These are phyloP conservation scores for Austropuccinia psidii DNA, from an alignment of 1,284 basidiomycete genomes.

Conservation along the genomic window DNA sequence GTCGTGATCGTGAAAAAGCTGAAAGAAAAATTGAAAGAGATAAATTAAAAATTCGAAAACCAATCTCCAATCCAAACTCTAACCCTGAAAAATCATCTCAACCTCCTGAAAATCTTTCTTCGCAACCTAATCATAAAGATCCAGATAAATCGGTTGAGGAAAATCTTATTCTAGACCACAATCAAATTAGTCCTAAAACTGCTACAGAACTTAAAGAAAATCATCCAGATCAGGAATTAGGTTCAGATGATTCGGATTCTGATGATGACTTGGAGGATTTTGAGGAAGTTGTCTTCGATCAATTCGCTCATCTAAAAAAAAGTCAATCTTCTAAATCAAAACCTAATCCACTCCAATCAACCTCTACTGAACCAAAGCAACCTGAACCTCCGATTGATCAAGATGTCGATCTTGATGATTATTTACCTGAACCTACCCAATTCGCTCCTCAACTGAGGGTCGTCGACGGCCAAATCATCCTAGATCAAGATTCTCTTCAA, in stretches of 20 bases:
- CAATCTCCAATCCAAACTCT: not conserved
- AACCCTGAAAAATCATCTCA: not conserved
- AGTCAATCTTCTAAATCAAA: not conserved
- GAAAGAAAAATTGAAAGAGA: slow-evolving; percentile 8
- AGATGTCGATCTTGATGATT: slow-evolving; percentile 10
- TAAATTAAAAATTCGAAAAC: not conserved
- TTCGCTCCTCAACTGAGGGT: slow-evolving; percentile 71
- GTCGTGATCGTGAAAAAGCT: slow-evolving; percentile 29
- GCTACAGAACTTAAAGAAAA: not conserved
- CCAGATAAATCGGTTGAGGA: not conserved
- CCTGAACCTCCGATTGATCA: not conserved
- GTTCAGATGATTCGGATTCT: slow-evolving; percentile 21
- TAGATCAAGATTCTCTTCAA: slow-evolving; percentile 69
- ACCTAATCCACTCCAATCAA: not conserved
- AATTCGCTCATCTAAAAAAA: not conserved
- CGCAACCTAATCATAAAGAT: not conserved
- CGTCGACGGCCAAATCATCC: slow-evolving; percentile 67
- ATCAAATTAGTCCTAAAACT: not conserved
- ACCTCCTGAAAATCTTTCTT: not conserved
- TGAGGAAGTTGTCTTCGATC: slow-evolving; percentile 51
- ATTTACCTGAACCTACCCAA: slow-evolving; percentile 50
- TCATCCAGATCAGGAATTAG: not conserved
- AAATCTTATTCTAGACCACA: not conserved
- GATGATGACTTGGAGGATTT: slow-evolving; percentile 57
- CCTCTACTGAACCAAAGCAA: not conserved